A percentile compares a stretch with the other conserved stretches of the same genome.
Conservation (phyloP, 1,139 yeast genomes). For the Hanseniaspora sp. region DNA sequence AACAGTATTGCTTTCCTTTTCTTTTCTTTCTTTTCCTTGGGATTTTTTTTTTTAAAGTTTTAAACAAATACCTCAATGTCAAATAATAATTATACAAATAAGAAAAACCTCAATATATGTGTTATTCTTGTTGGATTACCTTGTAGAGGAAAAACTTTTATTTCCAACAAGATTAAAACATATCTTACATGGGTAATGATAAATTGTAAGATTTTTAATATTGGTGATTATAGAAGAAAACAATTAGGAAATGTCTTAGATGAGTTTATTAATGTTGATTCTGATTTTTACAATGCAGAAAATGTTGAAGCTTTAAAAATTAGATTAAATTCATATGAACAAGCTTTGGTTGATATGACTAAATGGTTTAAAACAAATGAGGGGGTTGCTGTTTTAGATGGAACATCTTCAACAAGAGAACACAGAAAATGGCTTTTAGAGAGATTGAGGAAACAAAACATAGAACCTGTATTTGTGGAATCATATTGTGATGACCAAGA, state of each 20-base stretch:
- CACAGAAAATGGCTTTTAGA: slow-evolving; percentile 58
- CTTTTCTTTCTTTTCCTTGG: too few relatives aligned
- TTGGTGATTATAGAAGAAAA: slow-evolving; percentile 70
- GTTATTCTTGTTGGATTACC: slow-evolving; percentile 69
- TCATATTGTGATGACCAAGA: slow-evolving; percentile 81
- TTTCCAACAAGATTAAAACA: slow-evolving; percentile 66
- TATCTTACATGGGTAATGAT: slow-evolving; percentile 88
- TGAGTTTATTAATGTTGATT: slow-evolving; percentile 28
- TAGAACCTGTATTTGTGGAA: slow-evolving; percentile 86
- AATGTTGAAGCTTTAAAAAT: slow-evolving; percentile 53
- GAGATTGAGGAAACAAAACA: slow-evolving; percentile 52
- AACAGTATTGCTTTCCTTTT: too few relatives aligned
- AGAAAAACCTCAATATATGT: slow-evolving; percentile 59
- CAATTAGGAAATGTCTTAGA: slow-evolving; percentile 3
- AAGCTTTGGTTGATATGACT: slow-evolving; percentile 75
- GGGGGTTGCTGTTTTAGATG: slow-evolving; percentile 86
- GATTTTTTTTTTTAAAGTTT: background rate
- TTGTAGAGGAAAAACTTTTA: slow-evolving; percentile 56
- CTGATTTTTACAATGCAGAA: slow-evolving; percentile 65
- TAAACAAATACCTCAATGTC: background rate
- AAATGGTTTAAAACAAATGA: slow-evolving; percentile 74
- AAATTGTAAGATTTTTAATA: slow-evolving; percentile 77
- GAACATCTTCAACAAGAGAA: slow-evolving; percentile 63
- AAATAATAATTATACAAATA: background rate
- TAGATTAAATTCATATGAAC: slow-evolving; percentile 58